These are phyloP conservation scores for Grosmannia serpens DNA, from an alignment of 2,329 filamentous ascomycete genomes.

Conservation along the genomic window DNA sequence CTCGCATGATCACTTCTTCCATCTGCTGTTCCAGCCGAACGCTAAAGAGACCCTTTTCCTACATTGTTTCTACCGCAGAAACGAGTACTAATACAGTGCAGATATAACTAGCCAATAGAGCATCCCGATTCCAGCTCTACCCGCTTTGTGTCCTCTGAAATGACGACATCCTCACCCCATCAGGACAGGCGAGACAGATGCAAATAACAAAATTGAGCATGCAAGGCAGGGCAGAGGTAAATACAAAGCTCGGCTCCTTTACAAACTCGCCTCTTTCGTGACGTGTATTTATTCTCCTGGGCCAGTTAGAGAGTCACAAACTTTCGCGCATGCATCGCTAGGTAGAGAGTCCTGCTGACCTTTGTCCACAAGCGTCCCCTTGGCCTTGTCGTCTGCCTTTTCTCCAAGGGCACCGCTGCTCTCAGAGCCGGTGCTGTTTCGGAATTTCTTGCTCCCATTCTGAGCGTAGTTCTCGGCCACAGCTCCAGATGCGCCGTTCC, in stretches of 20 bases:
- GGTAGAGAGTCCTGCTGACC: neutral
- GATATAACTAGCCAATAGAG: no score
- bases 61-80: no score
- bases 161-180: no score
- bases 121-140: no score
- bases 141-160: no score
- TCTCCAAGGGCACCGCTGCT: neutral
- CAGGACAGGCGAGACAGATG: no score
- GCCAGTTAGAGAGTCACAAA: neutral
- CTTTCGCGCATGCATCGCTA: neutral
- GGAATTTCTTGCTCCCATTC: neutral
- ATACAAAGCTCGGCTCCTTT: neutral
- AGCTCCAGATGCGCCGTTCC: constrained; percentile 5
- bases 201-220: no score
- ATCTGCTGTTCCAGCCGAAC: no score
- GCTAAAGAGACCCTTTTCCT: no score
- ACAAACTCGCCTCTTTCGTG: neutral
- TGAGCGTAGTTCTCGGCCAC: neutral
- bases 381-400: neutral
- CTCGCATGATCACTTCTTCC: neutral
- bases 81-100: no score
- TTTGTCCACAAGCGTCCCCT: neutral
- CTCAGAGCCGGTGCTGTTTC: neutral
- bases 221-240: neutral
- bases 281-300: neutral